Percentiles rank a stretch among this genome's conserved stretches.
Evolutionary conservation across 2,329 filamentous ascomycete genomes (phyloP).

Genomic region (Penicillium janthinellum): DNA sequence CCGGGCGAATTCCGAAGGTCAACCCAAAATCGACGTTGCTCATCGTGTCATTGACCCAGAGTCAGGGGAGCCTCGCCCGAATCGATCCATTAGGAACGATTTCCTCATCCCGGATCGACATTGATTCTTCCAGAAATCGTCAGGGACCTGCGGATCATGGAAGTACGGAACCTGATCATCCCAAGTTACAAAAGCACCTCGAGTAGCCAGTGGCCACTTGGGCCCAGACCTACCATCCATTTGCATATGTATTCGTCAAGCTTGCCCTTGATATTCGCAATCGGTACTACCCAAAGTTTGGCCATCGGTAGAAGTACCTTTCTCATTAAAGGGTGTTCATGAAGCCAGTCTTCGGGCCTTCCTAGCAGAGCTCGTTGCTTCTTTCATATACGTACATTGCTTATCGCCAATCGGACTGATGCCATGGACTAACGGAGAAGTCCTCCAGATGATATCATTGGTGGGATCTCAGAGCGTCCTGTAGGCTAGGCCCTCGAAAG

Average conservation of each 20-base stretch:
- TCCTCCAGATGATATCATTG: neutral
- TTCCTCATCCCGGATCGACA: conserved; percentile 25
- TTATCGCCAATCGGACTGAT: conserved; percentile 9
- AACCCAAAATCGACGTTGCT: neutral
- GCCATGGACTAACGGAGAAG: conserved; percentile 4
- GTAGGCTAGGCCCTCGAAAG: neutral
- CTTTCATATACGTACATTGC: neutral
- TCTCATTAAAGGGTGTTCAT: neutral
- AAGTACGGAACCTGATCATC: conserved; percentile 3
- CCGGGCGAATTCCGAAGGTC: neutral
- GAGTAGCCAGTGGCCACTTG: neutral
- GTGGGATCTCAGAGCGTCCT: neutral
- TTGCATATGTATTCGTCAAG: neutral
- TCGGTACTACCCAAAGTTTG: neutral
- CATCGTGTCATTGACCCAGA: neutral
- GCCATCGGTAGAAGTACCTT: conserved; percentile 1
- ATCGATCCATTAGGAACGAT: conserved; percentile 21
- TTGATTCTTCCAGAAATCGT: conserved; percentile 2
- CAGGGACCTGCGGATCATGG: conserved; percentile 6
- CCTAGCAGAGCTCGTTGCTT: neutral
- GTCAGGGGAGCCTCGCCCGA: neutral
- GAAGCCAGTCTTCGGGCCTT: neutral
- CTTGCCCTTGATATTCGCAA: neutral
- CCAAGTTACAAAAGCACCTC: neutral
- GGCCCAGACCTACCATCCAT: no score